phyloP scores from a whole-genome alignment of 306 rosid genomes.

The Pterocarpus santalinus region DNA sequence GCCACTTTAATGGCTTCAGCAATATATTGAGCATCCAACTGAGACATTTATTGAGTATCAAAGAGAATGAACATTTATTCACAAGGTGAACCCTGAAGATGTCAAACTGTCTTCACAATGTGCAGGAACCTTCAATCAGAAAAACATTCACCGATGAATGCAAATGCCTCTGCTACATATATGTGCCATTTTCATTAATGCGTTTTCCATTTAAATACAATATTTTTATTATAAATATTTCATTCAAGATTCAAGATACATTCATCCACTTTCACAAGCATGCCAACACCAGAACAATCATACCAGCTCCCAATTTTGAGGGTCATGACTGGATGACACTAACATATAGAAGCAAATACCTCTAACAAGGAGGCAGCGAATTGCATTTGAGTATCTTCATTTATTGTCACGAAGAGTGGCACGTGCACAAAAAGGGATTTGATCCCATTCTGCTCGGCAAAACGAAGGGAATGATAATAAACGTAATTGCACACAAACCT shows the following conservation, averaged over 20 bases:
- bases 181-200: constrained; percentile 10
- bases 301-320: not conserved
- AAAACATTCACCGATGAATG: constrained; percentile 14
- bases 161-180: constrained; percentile 29
- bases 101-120: constrained; percentile 17
- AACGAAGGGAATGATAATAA: constrained; percentile 93
- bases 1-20: not conserved
- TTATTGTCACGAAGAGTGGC: constrained; percentile 85
- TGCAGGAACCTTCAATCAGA: constrained; percentile 9
- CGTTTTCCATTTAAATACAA: constrained; percentile 21
- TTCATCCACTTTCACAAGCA: constrained; percentile 42
- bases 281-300: constrained; percentile 15
- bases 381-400: constrained; percentile 86
- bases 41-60: not conserved
- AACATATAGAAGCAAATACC: constrained; percentile 67
- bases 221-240: constrained; percentile 12
- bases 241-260: constrained; percentile 13
- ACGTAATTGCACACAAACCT: constrained; percentile 97
- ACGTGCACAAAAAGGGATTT: constrained; percentile 92
- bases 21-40: not conserved
- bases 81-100: constrained; percentile 21
- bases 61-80: constrained; percentile 31
- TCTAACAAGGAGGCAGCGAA: constrained; percentile 91
- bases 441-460: constrained; percentile 76
- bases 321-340: constrained; percentile 43